Evolutionary conservation across 495 filamentous ascomycete genomes (phyloP), one percentile per base, ranked within the genome.

Genomic region (Annulohypoxylon nitens): DNA sequence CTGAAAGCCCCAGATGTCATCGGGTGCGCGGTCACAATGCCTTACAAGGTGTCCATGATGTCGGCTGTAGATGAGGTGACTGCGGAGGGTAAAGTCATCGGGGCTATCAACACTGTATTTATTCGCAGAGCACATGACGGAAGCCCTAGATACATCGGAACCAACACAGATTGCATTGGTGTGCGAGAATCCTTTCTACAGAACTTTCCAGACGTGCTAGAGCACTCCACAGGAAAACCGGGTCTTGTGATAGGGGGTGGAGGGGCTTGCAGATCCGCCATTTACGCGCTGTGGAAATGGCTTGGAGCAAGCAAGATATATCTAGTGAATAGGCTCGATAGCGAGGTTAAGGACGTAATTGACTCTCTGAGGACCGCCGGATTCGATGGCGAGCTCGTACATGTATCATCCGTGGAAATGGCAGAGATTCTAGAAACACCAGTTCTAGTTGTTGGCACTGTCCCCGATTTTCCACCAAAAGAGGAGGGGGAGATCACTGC

Each of bases 201-300:
- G 26, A 55, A 55, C 51, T 33, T 55, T 14, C 51, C 51, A 26
- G 51, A 16, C 7, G 51, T 55, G 26, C 11, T 55, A 1, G 30
- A 34, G 12, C 51, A 34, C 30, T 55, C 51, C 9, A 34, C 51
- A 6, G 51, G 51, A 12, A 55, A 55, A 34, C 51, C 51, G 16
- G 51, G 51, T 0, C 51, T 55, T 10, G 51, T 55, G 10, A 55
- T 55, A 25, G 51, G 51, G 51, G 51, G 25, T n/a, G 51, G 51
- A 55, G 51, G 51, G 51, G 51, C 51, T 55, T 55, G 51, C 30
- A 55, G 51, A 16, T 55, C 51, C 16, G 25, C 51, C 11, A 55
- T 55, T 18, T 55, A 55, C 26, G 51, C 51, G n/a, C 51, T 55
- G 51, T 55, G 51, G 51, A 55, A 34, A 34, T 55, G 51, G 51